A percentile compares a stretch with the other conserved stretches of the same genome.
These are phyloP conservation scores for Pseudogymnoascus sp. DNA, from an alignment of 2,329 filamentous ascomycete genomes.

Conservation along the genomic window DNA sequence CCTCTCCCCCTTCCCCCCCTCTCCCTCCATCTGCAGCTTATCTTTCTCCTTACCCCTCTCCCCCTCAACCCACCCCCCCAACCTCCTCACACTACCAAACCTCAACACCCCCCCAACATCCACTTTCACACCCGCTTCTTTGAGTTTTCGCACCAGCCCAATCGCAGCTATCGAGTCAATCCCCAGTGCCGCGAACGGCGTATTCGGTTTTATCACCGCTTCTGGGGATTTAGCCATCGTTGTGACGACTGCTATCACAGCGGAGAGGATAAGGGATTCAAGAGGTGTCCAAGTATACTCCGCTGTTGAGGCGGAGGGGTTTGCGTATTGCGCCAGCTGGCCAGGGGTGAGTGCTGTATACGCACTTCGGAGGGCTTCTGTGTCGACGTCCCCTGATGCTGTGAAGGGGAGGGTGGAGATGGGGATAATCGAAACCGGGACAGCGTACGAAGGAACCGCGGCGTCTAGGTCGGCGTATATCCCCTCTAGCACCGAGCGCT, in stretches of 20 bases:
- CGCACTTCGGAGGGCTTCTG: slow-evolving; percentile 36
- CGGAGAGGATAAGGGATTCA: slow-evolving; percentile 49
- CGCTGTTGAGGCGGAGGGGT: background rate
- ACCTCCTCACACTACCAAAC: slow-evolving; percentile 55
- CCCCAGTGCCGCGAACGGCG: slow-evolving; percentile 69
- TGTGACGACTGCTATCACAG: slow-evolving; percentile 38
- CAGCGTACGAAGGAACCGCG: slow-evolving; percentile 52
- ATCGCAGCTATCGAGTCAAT: slow-evolving; percentile 82
- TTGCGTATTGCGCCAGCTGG: background rate
- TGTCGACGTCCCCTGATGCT: slow-evolving; percentile 66
- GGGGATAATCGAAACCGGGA: slow-evolving; percentile 66
- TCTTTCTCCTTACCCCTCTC: background rate
- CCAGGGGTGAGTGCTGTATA: background rate
- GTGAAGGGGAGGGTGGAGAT: slow-evolving; percentile 64
- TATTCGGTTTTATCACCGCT: slow-evolving; percentile 49
- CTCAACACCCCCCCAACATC: slow-evolving; percentile 64
- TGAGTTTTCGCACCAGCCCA: slow-evolving; percentile 51
- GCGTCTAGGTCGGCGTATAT: slow-evolving; percentile 7
- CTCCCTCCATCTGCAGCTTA: too few species aligned
- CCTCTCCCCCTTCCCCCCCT: slow-evolving; percentile 28
- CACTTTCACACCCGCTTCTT: slow-evolving; percentile 39
- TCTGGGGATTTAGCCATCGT: slow-evolving; percentile 37
- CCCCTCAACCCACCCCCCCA: slow-evolving; percentile 35
- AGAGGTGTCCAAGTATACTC: slow-evolving; percentile 39
- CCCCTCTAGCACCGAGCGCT: background rate